Evolutionary conservation across 208 protist genomes (phyloP), one percentile per base, ranked within the genome.

Genomic region (Trypanosoma vivax): DNA sequence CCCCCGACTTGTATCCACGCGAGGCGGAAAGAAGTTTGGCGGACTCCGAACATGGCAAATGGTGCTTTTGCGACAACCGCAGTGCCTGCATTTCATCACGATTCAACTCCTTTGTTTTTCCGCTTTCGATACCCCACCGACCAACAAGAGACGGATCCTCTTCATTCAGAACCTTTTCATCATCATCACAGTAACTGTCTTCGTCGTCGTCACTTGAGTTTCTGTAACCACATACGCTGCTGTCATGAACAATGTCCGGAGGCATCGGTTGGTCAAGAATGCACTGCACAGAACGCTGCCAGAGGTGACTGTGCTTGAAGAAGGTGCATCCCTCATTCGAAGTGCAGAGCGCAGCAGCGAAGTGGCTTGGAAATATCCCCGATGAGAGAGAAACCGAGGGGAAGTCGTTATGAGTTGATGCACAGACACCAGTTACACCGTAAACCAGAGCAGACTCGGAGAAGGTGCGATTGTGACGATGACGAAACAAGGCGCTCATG

Each of bases 231-330:
- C 71, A 64, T 28, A 43, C 79, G 13, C 45, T 53, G 34, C 80
- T 68, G 48, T 83, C 74, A 50, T 74, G 76, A 23, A 83, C 76
- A 60, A 86, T 79, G 45, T 83, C 77, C 0, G 82, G 83, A 6
- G 77, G 77, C 25, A 88, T 70, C 4, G 73, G 80, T 65, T 91
- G 87, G 28, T 85, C 61, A 11, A 86, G 45, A 47, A 94, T 50
- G 1, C 76, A 60, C 28, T 57, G 45, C 51, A 94, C 72, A 13
- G 75, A 85, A 18, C 87, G 83, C 34, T 70, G 80, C 83, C 87
- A 94, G 24, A 90, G 70, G 49, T 63, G 43, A 43, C 87, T 89
- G 60, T 88, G 77, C 67, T 85, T 81, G 60, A 94, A 84, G 46
- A 88, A 49, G 18, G 71, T 74, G 19, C 80, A 89, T 18, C 87